Base-by-base conservation (phyloP, 805 yeast species). In the Zygoascus bituminiphila region DNA sequence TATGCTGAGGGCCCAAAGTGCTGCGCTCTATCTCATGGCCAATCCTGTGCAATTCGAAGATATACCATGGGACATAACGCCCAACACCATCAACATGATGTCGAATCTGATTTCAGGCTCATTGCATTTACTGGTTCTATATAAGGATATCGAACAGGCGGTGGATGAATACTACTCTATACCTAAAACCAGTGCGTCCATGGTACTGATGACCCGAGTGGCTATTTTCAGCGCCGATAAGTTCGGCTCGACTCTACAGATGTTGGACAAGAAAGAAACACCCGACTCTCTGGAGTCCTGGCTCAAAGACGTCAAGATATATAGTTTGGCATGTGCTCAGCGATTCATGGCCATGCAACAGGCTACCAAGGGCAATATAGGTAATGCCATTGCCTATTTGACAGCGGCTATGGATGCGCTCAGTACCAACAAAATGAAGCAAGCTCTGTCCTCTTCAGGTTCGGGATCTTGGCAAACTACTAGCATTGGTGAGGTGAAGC, bases 151-250 rank as follows among this genome's bases (percentile, higher is more conserved):
- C 35, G 51, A 38, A n/a, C 38, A 33, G n/a, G 29, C 44, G 2
- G 38, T 48, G 7, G 43, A 20, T 24, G 39, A 42, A 14, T 44
- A 47, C 19, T 38, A 51, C 25, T 42, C 49, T 14, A 36, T 44
- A 23, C 39, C 46, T 19, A 20, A 41, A 17, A n/a, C 56, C 21
- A 45, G 46, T 2, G 52, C 61, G 1, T 53, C 62, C 15, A 54
- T 63, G 9, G 49, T 54, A 6, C 52, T 64, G 23, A 57, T 63
- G 48, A 44, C 57, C 14, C 56, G 68, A n/a, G 54, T 62, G 1
- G 59, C 68, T 6, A 61, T 64, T 31, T 61, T 48, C 45, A 63
- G 65, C 0, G 51, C 54, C 21, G 68, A 64, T 19, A 57, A 60
- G 51, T 62, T 59, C 40, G 53, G 59, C 1, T 46, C 62, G 2